These are phyloP conservation scores for Acer negundo DNA, from an alignment of 345 rosid species.

Conservation along the genomic window DNA sequence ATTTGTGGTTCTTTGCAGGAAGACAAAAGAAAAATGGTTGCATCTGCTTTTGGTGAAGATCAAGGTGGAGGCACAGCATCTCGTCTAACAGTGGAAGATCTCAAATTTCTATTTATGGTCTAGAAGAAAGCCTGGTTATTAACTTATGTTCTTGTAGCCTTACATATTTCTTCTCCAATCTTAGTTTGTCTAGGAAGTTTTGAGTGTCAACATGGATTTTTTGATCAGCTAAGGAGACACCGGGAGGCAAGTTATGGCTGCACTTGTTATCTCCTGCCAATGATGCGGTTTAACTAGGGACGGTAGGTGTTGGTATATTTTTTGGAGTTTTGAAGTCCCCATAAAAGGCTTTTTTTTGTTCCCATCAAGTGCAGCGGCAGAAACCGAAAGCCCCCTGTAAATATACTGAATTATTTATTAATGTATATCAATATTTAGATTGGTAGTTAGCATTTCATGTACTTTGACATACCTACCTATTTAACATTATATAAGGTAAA, in stretches of 20 bases:
- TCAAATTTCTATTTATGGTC: constrained; percentile 56
- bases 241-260: constrained; percentile 23
- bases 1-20: constrained; percentile 53
- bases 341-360: constrained; percentile 42
- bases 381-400: constrained; percentile 39
- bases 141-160: constrained; percentile 6
- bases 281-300: constrained; percentile 26
- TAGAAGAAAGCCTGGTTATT: constrained; percentile 6
- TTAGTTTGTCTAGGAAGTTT: constrained; percentile 13
- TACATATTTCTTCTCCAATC: neutral
- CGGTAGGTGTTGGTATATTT: constrained; percentile 17
- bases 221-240: neutral
- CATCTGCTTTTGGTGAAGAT: constrained; percentile 98
- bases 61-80: constrained; percentile 69
- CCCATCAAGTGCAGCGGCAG: constrained; percentile 36
- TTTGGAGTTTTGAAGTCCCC: constrained; percentile 29
- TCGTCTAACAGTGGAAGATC: constrained; percentile 87
- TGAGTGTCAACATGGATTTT: constrained; percentile 24
- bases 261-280: constrained; percentile 20
- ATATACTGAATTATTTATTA: constrained; percentile 35
- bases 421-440: constrained; percentile 32
- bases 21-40: constrained; percentile 93
- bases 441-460: constrained; percentile 9
- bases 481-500: neutral
- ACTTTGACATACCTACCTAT: neutral